Evolutionary conservation across 352 stramenopile species (phyloP), one percentile per base, ranked within the genome.

Genomic region (Globisporangium viniferum): DNA sequence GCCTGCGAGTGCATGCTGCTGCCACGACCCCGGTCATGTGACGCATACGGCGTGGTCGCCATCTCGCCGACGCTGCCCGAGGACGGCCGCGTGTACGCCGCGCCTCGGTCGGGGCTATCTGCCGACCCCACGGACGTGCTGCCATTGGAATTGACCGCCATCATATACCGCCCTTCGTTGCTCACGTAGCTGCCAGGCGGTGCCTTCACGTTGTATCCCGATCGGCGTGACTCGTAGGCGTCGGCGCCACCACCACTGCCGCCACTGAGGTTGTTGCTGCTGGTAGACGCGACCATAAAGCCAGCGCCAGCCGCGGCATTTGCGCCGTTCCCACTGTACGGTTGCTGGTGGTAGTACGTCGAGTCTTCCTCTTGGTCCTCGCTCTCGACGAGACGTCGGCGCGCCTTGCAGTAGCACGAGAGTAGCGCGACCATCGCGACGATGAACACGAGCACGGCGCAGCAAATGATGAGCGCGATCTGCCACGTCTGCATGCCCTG

Each of bases 401-500:
- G 73, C 15, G 79, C 77, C 64, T 84, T 83, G 68, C 79, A 88
- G 68, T 85, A 88, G 71, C 79, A 88, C 44, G 77, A 82, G 59
- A 88, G 71, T 60, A 88, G 72, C 64, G 79, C 77, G 22, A 85
- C 72, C 29, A 81, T 69, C 2, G 77, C 79, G 27, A 88, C 79
- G 12, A 71, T 75, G 57, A 88, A 88, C 24, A 83, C 72, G 56
- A 88, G 65, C 65, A 78, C 70, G 5, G 72, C 76, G 58, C 72
- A 88, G 72, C 77, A 88, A 64, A 88, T 88, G 64, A 88, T 88
- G 14, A 88, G 61, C 48, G 74, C 74, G 58, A 88, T 85, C 57
- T 88, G 79, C 79, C 79, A 88, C 59, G 71, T 84, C 44, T 76
- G 66, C 36, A 88, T 68, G 6, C 76, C 71, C 29, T 71, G 62